Conservation (phyloP, 768 basidiomycete genomes). For the Trametes maxima region DNA sequence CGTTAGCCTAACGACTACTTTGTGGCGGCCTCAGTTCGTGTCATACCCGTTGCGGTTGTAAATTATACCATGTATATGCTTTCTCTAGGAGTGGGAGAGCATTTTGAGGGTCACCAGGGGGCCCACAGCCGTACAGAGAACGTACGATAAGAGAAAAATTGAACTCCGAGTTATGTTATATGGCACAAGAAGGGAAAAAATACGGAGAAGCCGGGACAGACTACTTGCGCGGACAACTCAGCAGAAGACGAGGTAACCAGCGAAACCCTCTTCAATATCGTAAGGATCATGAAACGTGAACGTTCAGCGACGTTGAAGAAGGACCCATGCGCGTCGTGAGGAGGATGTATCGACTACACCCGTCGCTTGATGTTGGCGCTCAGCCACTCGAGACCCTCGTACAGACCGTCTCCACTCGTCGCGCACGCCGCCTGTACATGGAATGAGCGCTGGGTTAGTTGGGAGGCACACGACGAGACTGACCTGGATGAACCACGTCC, state of each 20-base stretch:
- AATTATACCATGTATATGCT: slow-evolving; percentile 32
- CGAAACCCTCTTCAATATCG: slow-evolving; percentile 32
- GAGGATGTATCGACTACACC: slow-evolving; percentile 50
- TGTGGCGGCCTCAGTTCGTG: not conserved
- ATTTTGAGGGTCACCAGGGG: slow-evolving; percentile 29
- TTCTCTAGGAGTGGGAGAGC: slow-evolving; percentile 27
- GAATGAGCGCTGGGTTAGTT: not conserved
- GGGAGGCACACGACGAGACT: slow-evolving; percentile 30
- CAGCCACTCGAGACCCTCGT: slow-evolving; percentile 98
- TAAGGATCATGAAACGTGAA: slow-evolving; percentile 59
- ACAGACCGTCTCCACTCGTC: slow-evolving; percentile 97
- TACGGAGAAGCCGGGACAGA: slow-evolving; percentile 12
- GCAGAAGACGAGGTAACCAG: slow-evolving; percentile 23
- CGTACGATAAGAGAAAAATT: slow-evolving; percentile 23
- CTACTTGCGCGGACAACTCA: slow-evolving; percentile 22
- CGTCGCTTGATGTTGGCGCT: slow-evolving; percentile 88
- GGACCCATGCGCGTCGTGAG: slow-evolving; percentile 52
- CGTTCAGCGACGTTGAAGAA: slow-evolving; percentile 34
- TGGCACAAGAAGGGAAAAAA: slow-evolving; percentile 25
- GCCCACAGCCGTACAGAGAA: slow-evolving; percentile 18
- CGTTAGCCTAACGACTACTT: slow-evolving; percentile 5
- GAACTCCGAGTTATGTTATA: slow-evolving; percentile 30
- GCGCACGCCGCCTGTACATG: slow-evolving; percentile 86
- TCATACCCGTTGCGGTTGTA: slow-evolving; percentile 20
- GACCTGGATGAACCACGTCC: slow-evolving; percentile 98